Conservation (phyloP, 225 moss, liverwort and hornwort species). For the Marchantia polymorpha region DNA sequence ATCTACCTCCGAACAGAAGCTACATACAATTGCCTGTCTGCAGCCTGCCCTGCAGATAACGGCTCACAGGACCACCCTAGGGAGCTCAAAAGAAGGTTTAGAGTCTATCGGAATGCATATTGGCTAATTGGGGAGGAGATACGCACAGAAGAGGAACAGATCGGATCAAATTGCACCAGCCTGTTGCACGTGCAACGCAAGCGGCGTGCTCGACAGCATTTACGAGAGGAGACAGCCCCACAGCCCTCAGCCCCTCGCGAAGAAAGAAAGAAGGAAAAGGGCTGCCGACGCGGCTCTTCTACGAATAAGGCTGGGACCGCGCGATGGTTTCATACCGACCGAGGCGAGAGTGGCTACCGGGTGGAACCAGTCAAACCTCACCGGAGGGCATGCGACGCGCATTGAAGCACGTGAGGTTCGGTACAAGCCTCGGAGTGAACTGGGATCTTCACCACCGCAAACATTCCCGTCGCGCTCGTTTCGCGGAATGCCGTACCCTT, state of each 20-base stretch:
- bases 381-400: background rate
- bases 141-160: background rate
- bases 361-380: background rate
- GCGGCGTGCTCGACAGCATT: background rate
- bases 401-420: background rate
- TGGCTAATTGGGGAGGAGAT: background rate
- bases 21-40: background rate
- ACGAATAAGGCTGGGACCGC: background rate
- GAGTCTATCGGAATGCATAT: background rate
- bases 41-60: background rate
- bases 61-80: background rate
- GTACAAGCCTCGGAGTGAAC: background rate
- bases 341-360: background rate
- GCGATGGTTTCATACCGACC: background rate
- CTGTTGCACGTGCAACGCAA: slow-evolving; percentile 10
- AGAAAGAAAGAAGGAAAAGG: background rate
- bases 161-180: slow-evolving; percentile 1
- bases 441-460: background rate
- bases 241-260: background rate
- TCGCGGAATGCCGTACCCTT: background rate
- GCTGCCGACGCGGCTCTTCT: background rate
- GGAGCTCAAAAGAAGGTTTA: background rate
- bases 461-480: slow-evolving; percentile 4
- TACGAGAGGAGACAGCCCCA: background rate
- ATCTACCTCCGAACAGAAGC: background rate